Evolutionary conservation across 805 yeast genomes (phyloP).

Genomic region (Ogataea trehalophila): DNA sequence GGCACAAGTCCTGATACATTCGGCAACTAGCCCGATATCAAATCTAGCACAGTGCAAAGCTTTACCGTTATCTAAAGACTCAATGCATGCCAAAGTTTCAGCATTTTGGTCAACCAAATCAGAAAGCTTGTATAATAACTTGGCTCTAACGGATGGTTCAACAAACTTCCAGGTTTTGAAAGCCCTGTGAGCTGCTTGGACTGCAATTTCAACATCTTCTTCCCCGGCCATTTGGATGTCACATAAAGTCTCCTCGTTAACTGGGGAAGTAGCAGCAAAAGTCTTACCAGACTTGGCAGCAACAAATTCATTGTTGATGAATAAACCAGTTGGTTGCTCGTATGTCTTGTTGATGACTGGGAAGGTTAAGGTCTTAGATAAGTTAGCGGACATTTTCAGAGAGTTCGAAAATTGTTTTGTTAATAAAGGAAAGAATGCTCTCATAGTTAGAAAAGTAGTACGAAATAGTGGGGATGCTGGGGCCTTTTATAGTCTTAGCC

Average conservation of each 20-base stretch:
- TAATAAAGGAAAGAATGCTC: neutral
- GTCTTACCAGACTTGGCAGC: constrained; percentile 51
- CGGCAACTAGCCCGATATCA: constrained; percentile 67
- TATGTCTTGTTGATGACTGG: constrained; percentile 31
- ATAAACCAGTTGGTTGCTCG: constrained; percentile 48
- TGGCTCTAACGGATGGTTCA: constrained; percentile 66
- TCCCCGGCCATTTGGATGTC: constrained; percentile 70
- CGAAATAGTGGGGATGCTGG: neutral
- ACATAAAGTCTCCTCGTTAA: constrained; percentile 66
- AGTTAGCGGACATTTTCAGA: constrained; percentile 11
- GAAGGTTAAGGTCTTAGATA: constrained; percentile 28
- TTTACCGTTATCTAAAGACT: constrained; percentile 88
- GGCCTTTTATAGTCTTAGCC: neutral
- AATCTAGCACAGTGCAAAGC: constrained; percentile 65
- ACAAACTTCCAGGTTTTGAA: constrained; percentile 68
- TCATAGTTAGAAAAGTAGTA: neutral
- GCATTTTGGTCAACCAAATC: constrained; percentile 68
- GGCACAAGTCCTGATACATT: constrained; percentile 76
- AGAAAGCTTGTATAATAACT: constrained; percentile 64
- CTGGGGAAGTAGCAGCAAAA: constrained; percentile 59
- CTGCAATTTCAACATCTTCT: constrained; percentile 81
- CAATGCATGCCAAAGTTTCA: constrained; percentile 73
- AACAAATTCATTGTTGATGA: constrained; percentile 62
- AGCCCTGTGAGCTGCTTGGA: constrained; percentile 77
- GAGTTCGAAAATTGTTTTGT: neutral